phyloP scores from a whole-genome alignment of 352 stramenopile genomes.

The Globisporangium abappressorium region DNA sequence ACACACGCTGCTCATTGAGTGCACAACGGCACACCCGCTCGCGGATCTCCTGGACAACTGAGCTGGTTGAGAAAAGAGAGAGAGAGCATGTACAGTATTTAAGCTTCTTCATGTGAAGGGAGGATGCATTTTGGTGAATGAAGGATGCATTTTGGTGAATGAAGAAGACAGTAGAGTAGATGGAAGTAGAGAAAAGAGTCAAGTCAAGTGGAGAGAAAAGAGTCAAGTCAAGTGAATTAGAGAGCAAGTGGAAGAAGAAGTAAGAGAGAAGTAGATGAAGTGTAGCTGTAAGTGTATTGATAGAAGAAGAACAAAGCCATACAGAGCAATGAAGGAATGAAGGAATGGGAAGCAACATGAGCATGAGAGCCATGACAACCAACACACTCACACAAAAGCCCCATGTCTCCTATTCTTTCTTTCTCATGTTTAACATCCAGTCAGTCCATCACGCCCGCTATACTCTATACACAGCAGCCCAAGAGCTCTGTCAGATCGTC shows the following conservation, averaged over 20 bases:
- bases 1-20: slow-evolving; percentile 71
- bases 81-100: background rate
- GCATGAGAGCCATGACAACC: background rate
- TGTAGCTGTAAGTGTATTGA: background rate
- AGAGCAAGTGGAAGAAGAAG: background rate
- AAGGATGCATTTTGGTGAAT: background rate
- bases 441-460: background rate
- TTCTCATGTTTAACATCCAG: background rate
- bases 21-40: slow-evolving; percentile 65
- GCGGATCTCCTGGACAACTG: slow-evolving; percentile 48
- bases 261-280: slow-evolving; percentile 4
- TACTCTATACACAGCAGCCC: background rate
- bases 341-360: background rate
- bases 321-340: background rate
- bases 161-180: background rate
- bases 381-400: background rate
- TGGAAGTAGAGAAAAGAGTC: background rate
- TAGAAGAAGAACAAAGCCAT: background rate
- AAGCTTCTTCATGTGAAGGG: background rate
- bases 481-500: background rate
- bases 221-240: background rate
- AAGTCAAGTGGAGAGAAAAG: background rate
- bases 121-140: background rate
- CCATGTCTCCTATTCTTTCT: background rate
- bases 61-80: background rate